Evolutionary conservation across 2,329 filamentous ascomycete genomes (phyloP).

Genomic region (Alternaria sp.): DNA sequence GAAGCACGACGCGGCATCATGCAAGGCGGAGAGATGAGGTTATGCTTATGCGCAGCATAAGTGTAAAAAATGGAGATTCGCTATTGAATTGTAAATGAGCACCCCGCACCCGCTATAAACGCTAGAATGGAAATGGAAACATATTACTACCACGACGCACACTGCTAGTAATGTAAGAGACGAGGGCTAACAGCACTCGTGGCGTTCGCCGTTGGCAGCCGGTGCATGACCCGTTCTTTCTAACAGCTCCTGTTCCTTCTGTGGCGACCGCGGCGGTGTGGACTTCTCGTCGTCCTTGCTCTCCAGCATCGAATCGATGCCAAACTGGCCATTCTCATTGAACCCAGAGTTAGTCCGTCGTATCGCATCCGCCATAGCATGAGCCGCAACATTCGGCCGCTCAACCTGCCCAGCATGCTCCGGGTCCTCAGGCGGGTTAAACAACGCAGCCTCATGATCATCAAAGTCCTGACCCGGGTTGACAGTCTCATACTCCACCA

Average conservation of each 20-base stretch:
- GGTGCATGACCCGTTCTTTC: background rate
- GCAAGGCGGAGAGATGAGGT: conserved; percentile 38
- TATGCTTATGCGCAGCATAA: conserved; percentile 35
- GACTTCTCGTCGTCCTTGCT: background rate
- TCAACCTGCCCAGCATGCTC: conserved; percentile 33
- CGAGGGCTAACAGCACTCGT: background rate
- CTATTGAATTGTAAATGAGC: background rate
- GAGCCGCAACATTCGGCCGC: conserved; percentile 40
- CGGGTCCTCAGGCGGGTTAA: conserved; percentile 38
- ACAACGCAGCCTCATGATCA: conserved; percentile 43
- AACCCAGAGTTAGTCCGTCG: conserved; percentile 10
- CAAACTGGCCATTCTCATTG: background rate
- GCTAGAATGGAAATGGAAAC: background rate
- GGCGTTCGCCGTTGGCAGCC: background rate
- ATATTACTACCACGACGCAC: background rate
- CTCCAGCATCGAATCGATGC: conserved; percentile 13
- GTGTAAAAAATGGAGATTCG: background rate
- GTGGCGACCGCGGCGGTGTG: background rate
- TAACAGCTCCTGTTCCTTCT: background rate
- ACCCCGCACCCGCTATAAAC: background rate
- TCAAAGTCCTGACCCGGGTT: conserved; percentile 51
- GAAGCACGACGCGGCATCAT: conserved; percentile 30
- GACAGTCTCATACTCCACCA: conserved; percentile 51
- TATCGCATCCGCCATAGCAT: conserved; percentile 15
- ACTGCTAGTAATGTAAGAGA: accelerated